Conservation (phyloP, 257 asterid species). For the Handroanthus guayacan region DNA sequence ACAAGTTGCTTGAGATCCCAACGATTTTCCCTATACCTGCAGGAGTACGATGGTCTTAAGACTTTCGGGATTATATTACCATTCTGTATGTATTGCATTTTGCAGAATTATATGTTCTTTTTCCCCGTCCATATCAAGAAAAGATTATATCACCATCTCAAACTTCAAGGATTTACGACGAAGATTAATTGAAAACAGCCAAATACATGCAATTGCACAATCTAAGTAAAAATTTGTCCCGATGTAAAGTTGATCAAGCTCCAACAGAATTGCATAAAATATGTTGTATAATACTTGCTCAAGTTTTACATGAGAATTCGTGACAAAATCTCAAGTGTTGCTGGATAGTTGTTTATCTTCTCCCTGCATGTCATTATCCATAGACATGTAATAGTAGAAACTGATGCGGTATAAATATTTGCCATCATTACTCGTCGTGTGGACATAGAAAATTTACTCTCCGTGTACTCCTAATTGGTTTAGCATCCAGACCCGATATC, state of each 20-base stretch:
- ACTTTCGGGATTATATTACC: not conserved
- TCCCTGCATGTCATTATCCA: not conserved
- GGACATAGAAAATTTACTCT: no score
- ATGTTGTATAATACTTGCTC: not conserved
- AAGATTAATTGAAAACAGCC: not conserved
- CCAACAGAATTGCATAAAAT: constrained; percentile 5
- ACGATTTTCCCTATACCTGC: constrained; percentile 80
- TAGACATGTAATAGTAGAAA: constrained; percentile 4
- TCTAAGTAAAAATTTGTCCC: not conserved
- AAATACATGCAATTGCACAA: not conserved
- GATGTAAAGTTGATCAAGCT: not conserved
- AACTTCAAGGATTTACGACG: not conserved
- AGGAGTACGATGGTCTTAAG: constrained; percentile 31
- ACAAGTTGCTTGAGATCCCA: constrained; percentile 78
- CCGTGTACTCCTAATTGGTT: no score
- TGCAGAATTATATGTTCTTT: not conserved
- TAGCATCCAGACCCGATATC: no score
- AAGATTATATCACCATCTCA: not conserved
- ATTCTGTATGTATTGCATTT: not conserved
- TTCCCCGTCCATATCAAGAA: not conserved
- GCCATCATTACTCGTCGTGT: no score
- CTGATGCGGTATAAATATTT: no score
- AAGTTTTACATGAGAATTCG: not conserved
- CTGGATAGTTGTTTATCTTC: not conserved
- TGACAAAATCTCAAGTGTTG: constrained; percentile 1